Evolutionary conservation across 2,329 filamentous ascomycete species (phyloP).

Genomic region (Talaromyces islandicus): DNA sequence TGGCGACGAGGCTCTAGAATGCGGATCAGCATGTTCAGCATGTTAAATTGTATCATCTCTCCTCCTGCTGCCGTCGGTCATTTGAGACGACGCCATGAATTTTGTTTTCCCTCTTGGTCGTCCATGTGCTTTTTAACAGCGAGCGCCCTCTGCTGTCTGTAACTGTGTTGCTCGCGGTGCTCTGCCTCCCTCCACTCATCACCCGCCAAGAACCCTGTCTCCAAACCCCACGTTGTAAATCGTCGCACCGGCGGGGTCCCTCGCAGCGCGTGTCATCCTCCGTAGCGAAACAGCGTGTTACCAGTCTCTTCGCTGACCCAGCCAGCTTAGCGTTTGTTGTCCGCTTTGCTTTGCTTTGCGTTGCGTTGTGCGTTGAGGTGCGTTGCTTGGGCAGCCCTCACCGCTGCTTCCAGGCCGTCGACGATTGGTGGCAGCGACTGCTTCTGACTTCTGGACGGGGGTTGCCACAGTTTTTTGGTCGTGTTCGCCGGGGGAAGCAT

Average conservation of each 20-base stretch:
- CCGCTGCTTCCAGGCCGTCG: background rate
- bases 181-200: background rate
- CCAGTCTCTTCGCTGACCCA: background rate
- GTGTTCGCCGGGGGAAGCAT: background rate
- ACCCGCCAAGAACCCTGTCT: background rate
- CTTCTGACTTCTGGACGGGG: background rate
- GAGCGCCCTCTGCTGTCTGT: background rate
- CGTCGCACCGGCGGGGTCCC: background rate
- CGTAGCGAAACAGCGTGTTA: background rate
- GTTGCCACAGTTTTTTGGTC: background rate
- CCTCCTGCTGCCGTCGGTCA: background rate
- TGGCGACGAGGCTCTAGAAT: slow-evolving; percentile 1
- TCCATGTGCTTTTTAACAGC: background rate
- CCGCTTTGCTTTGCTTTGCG: too few species aligned
- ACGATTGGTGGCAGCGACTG: background rate
- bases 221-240: background rate
- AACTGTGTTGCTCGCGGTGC: background rate
- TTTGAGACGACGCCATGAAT: background rate
- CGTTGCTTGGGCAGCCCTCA: slow-evolving; percentile 4
- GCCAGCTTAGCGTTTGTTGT: background rate
- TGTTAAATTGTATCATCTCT: background rate
- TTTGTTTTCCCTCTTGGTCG: background rate
- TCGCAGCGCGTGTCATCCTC: background rate
- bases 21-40: background rate
- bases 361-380: background rate